Evolutionary conservation across 2,329 filamentous ascomycete genomes (phyloP).

Genomic region (Teratosphaeriaceae sp.): DNA sequence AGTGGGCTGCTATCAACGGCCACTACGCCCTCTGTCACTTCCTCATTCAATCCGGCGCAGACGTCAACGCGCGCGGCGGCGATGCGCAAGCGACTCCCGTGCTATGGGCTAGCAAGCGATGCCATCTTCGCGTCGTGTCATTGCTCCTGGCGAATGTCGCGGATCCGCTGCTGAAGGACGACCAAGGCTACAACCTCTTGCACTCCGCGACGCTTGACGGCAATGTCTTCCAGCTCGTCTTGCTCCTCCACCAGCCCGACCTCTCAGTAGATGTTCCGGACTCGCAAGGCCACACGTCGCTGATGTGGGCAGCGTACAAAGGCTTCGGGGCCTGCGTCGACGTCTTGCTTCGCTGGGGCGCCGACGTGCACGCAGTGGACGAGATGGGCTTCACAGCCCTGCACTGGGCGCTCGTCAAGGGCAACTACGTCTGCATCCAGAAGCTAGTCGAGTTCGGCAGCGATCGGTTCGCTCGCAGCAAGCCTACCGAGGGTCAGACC

Average conservation of each 20-base stretch:
- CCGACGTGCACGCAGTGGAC: constrained; percentile 82
- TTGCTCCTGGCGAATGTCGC: constrained; percentile 86
- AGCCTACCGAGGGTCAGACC: constrained; percentile 29
- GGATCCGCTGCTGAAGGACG: constrained; percentile 85
- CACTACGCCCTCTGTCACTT: constrained; percentile 97
- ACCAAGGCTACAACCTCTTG: constrained; percentile 95
- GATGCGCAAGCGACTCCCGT: constrained; percentile 90
- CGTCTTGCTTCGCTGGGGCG: constrained; percentile 87
- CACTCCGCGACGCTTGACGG: constrained; percentile 97
- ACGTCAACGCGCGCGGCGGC: constrained; percentile 92
- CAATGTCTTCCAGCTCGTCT: constrained; percentile 80
- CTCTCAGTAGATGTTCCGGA: constrained; percentile 91
- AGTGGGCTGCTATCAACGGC: constrained; percentile 99
- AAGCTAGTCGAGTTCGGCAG: constrained; percentile 94
- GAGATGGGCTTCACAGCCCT: constrained; percentile 91
- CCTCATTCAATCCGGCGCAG: constrained; percentile 75
- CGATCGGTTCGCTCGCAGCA: constrained; percentile 84
- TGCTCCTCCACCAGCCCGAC: constrained; percentile 81
- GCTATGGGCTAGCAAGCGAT: constrained; percentile 95
- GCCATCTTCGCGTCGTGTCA: constrained; percentile 94
- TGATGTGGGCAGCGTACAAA: constrained; percentile 99
- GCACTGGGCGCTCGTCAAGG: constrained; percentile 95
- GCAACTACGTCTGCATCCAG: constrained; percentile 79
- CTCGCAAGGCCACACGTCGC: constrained; percentile 79
- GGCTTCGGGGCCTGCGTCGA: constrained; percentile 90